A percentile compares a stretch with the other conserved stretches of the same genome.
phyloP scores from a whole-genome alignment of 345 rosid genomes.

The Garcia nutans region DNA sequence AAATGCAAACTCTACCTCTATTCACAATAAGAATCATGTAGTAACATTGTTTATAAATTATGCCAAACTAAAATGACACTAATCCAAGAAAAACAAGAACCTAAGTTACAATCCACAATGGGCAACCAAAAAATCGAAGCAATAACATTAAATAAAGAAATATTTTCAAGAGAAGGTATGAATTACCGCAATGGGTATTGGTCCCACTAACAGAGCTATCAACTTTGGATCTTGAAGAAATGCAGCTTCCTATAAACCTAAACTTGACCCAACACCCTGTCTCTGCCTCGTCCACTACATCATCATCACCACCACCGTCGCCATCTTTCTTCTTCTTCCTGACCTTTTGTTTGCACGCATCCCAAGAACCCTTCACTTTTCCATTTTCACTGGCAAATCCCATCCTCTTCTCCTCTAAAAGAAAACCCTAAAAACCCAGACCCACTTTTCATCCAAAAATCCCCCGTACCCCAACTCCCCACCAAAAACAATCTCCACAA shows the following conservation, averaged over 20 bases:
- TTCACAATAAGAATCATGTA: not conserved
- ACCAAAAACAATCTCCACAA: not conserved
- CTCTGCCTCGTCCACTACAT: constrained; percentile 14
- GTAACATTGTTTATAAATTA: not conserved
- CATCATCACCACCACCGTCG: constrained; percentile 2
- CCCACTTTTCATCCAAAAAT: constrained; percentile 31
- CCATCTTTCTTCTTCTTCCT: constrained; percentile 52
- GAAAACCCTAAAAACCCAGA: constrained; percentile 29
- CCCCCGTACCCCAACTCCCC: constrained; percentile 22
- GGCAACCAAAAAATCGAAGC: constrained; percentile 5
- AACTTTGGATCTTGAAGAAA: constrained; percentile 40
- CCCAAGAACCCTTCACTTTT: constrained; percentile 44
- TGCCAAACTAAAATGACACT: not conserved
- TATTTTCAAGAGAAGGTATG: not conserved
- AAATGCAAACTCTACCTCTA: not conserved
- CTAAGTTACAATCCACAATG: not conserved
- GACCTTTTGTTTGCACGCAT: constrained; percentile 39
- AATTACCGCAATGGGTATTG: constrained; percentile 30
- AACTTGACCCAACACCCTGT: constrained; percentile 32
- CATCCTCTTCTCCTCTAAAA: constrained; percentile 29
- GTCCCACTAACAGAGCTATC: constrained; percentile 38
- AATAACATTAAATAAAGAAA: not conserved
- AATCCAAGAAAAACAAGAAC: not conserved
- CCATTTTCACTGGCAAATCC: constrained; percentile 40
- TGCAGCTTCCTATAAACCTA: constrained; percentile 33